Percentiles rank a stretch among this genome's conserved stretches.
phyloP scores from a whole-genome alignment of 192 early-diverging fungal species.

The Phycomyces nitens region DNA sequence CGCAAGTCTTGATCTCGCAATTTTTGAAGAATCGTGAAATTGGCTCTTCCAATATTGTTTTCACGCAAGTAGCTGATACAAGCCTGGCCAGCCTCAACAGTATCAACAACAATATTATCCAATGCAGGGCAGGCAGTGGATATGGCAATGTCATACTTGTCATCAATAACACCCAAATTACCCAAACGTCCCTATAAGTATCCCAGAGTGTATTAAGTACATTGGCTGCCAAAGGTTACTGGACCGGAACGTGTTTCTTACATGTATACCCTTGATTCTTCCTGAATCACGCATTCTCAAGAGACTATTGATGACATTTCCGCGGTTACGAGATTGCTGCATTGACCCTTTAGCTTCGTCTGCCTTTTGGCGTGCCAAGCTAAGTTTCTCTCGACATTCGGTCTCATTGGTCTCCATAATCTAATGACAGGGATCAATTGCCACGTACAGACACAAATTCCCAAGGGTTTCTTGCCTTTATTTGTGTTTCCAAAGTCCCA shows the following conservation, averaged over 20 bases:
- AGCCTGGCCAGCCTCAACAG: conserved; percentile 78
- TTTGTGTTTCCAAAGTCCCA: conserved; percentile 28
- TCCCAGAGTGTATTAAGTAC: too few relatives aligned
- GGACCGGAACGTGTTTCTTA: conserved; percentile 16
- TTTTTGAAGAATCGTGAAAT: conserved; percentile 80
- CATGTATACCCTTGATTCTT: conserved; percentile 72
- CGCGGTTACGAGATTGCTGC: conserved; percentile 60
- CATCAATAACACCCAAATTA: conserved; percentile 92
- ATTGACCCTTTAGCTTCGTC: conserved; percentile 67
- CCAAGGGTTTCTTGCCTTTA: conserved; percentile 28
- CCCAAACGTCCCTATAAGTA: conserved; percentile 74
- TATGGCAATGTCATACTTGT: conserved; percentile 92
- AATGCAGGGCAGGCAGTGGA: conserved; percentile 84
- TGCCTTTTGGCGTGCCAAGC: conserved; percentile 55
- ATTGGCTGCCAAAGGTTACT: too few relatives aligned
- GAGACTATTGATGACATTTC: conserved; percentile 63
- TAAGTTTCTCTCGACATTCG: conserved; percentile 36
- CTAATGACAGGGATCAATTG: neutral
- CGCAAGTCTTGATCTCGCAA: conserved; percentile 49
- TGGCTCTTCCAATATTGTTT: conserved; percentile 82
- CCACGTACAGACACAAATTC: too few relatives aligned
- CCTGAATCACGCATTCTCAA: conserved; percentile 71
- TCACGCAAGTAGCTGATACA: conserved; percentile 87
- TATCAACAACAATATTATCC: conserved; percentile 89
- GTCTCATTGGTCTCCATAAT: conserved; percentile 8